Percentiles rank a stretch among this genome's conserved stretches.
phyloP scores from a whole-genome alignment of 768 basidiomycete genomes.

The Roridomyces roridus region DNA sequence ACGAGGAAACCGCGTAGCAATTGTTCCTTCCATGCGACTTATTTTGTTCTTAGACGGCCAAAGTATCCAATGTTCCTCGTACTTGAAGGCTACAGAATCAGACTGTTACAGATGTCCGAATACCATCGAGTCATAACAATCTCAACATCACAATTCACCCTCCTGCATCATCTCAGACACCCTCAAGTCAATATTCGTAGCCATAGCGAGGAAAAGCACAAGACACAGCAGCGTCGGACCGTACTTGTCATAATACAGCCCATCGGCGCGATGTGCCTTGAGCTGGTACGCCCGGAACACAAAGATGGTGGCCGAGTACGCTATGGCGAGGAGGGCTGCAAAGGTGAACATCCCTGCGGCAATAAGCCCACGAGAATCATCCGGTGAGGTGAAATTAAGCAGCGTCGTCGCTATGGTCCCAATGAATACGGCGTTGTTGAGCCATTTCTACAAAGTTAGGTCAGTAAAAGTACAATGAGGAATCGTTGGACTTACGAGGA shows the following conservation, averaged over 20 bases:
- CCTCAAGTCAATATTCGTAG: constrained; percentile 77
- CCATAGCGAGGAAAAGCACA: constrained; percentile 71
- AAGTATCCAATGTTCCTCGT: too few relatives aligned
- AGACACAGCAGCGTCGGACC: constrained; percentile 81
- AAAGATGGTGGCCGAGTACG: constrained; percentile 85
- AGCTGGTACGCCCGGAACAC: constrained; percentile 75
- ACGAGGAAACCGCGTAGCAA: too few relatives aligned
- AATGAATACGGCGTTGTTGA: constrained; percentile 85
- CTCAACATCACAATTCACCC: too few relatives aligned
- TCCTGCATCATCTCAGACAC: constrained; percentile 55
- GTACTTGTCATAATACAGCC: constrained; percentile 89
- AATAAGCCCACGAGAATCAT: constrained; percentile 80
- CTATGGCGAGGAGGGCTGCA: constrained; percentile 86
- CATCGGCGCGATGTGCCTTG: constrained; percentile 73
- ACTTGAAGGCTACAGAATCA: too few relatives aligned
- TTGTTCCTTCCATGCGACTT: too few relatives aligned
- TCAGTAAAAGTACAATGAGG: neutral
- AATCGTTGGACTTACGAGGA: constrained; percentile 68
- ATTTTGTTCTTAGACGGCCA: too few relatives aligned
- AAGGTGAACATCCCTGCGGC: constrained; percentile 90
- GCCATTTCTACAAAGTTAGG: constrained; percentile 72
- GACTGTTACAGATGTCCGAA: too few relatives aligned
- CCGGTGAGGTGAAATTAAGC: constrained; percentile 80
- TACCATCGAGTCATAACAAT: too few relatives aligned
- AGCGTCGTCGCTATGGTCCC: constrained; percentile 90